Percentiles rank a stretch among this genome's conserved stretches.
phyloP scores from a whole-genome alignment of 2,329 filamentous ascomycete species.

The Exophiala calicioides region DNA sequence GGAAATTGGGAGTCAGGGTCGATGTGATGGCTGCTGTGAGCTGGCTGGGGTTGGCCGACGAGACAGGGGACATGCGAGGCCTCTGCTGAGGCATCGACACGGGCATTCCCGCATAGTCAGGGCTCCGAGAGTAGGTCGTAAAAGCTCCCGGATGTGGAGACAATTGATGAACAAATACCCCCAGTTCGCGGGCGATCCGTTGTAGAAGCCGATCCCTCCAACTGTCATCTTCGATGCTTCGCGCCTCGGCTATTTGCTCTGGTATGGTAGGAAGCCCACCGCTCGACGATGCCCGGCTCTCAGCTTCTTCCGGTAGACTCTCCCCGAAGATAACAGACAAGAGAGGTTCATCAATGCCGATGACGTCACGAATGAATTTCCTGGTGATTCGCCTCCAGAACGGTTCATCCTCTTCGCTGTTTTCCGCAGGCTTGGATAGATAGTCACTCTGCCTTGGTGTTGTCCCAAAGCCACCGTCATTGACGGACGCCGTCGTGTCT shows the following conservation, averaged over 20 bases:
- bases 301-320: conserved; percentile 57
- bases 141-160: conserved; percentile 88
- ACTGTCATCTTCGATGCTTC: conserved; percentile 32
- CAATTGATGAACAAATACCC: conserved; percentile 77
- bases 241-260: conserved; percentile 21
- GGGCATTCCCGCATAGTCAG: conserved; percentile 76
- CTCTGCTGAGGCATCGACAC: conserved; percentile 42
- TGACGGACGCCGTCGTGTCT: conserved; percentile 18
- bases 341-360: conserved; percentile 84
- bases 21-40: conserved; percentile 19
- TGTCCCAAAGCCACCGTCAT: conserved; percentile 28
- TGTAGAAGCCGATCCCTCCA: conserved; percentile 83
- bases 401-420: conserved; percentile 59
- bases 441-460: conserved; percentile 31
- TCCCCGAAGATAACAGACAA: conserved; percentile 88
- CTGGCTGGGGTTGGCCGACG: conserved; percentile 29
- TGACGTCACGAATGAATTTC: conserved; percentile 81
- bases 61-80: conserved; percentile 34
- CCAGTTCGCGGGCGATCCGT: conserved; percentile 82
- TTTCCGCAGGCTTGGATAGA: conserved; percentile 32
- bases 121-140: conserved; percentile 69
- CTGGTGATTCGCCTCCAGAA: conserved; percentile 80
- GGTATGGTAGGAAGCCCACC: conserved; percentile 22
- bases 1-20: conserved; percentile 46
- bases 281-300: conserved; percentile 15